Percentiles rank a stretch among this genome's conserved stretches.
Conservation (phyloP, 345 rosid genomes). For the Gynandropsis gynandra region DNA sequence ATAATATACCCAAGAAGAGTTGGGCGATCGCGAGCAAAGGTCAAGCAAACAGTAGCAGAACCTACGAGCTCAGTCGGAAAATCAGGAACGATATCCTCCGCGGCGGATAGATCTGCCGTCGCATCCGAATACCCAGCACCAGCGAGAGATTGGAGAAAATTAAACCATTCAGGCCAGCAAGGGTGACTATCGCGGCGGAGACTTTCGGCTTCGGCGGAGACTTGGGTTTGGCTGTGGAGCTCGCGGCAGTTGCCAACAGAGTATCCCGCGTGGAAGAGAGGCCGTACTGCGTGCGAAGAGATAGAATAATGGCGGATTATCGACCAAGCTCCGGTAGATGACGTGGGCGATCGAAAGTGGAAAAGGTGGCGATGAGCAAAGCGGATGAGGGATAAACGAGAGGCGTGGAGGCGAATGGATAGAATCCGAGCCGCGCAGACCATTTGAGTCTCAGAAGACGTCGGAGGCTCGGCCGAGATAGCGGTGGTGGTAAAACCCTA, state of each 20-base stretch:
- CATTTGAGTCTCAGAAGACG: too few relatives aligned
- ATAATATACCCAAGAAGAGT: constrained; percentile 30
- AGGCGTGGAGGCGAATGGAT: too few relatives aligned
- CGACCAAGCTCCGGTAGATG: not conserved
- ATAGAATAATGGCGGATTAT: constrained; percentile 6
- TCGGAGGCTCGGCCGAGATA: too few relatives aligned
- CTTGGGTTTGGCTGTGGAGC: constrained; percentile 26
- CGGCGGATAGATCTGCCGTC: constrained; percentile 8
- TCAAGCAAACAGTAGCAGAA: constrained; percentile 42
- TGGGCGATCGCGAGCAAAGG: constrained; percentile 45
- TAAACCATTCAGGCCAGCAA: constrained; percentile 34
- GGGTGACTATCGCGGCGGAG: constrained; percentile 9
- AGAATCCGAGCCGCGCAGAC: too few relatives aligned
- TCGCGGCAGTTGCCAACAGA: constrained; percentile 12
- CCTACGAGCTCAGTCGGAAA: constrained; percentile 36
- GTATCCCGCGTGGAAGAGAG: constrained; percentile 3
- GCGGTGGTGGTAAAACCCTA: too few relatives aligned
- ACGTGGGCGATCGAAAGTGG: not conserved
- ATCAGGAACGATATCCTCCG: constrained; percentile 4
- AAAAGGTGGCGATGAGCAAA: not conserved
- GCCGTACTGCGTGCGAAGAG: constrained; percentile 3
- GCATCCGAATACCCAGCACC: not conserved
- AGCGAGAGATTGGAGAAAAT: not conserved
- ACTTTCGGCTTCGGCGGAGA: constrained; percentile 8
- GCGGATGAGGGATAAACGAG: not conserved